These are phyloP conservation scores for Vitis amurensis DNA, from an alignment of 164 flowering plant species.

Conservation along the genomic window DNA sequence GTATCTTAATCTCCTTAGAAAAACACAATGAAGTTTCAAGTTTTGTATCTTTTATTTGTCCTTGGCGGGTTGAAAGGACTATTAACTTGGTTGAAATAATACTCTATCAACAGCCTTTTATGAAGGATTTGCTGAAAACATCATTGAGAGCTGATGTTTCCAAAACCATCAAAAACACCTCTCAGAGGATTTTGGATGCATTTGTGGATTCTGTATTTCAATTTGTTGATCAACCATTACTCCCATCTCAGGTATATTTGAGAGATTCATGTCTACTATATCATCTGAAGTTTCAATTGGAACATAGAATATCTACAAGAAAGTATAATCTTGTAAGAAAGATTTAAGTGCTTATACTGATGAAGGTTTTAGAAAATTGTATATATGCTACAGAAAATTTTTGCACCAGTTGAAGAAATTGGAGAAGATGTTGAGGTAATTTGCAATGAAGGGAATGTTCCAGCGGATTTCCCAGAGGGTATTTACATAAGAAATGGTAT, in stretches of 20 bases:
- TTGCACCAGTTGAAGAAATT: constrained; percentile 56
- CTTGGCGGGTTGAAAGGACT: not conserved
- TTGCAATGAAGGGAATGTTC: constrained; percentile 43
- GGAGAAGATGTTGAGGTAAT: constrained; percentile 22
- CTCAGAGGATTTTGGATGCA: constrained; percentile 25
- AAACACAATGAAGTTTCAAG: constrained; percentile 7
- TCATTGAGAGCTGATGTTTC: constrained; percentile 20
- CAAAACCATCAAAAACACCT: constrained; percentile 21
- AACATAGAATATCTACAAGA: not conserved
- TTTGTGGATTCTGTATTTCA: constrained; percentile 35
- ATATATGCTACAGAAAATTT: constrained; percentile 42
- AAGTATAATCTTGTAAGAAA: not conserved
- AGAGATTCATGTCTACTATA: not conserved
- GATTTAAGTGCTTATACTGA: too few relatives aligned
- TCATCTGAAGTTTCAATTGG: not conserved
- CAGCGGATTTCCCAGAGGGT: constrained; percentile 51
- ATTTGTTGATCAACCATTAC: constrained; percentile 34
- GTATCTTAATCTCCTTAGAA: too few relatives aligned
- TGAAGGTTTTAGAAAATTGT: not conserved
- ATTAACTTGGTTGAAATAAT: not conserved
- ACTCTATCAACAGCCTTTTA: constrained; percentile 26
- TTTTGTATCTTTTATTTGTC: constrained; percentile 2
- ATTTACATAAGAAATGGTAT: constrained; percentile 62
- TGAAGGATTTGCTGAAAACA: constrained; percentile 26
- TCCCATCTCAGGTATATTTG: constrained; percentile 39